Evolutionary conservation across 495 filamentous ascomycete genomes (phyloP).

Genomic region (Filosporella fistucella): DNA sequence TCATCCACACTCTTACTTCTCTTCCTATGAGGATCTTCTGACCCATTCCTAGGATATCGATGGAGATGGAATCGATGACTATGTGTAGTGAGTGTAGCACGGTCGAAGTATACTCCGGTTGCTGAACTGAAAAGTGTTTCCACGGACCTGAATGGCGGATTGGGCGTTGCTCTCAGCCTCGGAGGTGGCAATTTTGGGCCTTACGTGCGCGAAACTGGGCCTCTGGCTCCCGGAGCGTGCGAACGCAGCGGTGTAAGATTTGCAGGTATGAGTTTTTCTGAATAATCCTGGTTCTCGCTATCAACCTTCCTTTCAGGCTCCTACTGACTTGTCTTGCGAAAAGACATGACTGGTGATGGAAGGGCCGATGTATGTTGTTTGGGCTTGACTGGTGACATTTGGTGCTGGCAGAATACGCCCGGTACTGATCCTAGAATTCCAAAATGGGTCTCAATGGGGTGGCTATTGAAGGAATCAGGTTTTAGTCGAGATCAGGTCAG

Average conservation of each 20-base stretch:
- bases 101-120: too few relatives aligned
- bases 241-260: background rate
- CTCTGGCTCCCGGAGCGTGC: background rate
- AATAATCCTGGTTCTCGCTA: too few relatives aligned
- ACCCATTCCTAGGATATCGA: background rate
- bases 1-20: background rate
- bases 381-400: background rate
- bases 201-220: background rate
- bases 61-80: background rate
- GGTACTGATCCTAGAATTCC: background rate
- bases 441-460: background rate
- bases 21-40: background rate
- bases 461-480: background rate
- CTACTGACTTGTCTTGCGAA: too few relatives aligned
- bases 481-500: background rate
- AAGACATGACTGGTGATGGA: background rate
- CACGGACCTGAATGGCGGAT: background rate
- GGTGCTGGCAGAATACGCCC: background rate
- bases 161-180: background rate
- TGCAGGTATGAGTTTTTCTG: slow-evolving; percentile 1
- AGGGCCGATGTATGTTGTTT: slow-evolving; percentile 1
- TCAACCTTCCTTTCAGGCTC: too few relatives aligned
- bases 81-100: slow-evolving; percentile 5
- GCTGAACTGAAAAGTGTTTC: background rate
- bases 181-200: background rate